phyloP scores from a whole-genome alignment of 768 basidiomycete species.

The Pisolithus microcarpus region DNA sequence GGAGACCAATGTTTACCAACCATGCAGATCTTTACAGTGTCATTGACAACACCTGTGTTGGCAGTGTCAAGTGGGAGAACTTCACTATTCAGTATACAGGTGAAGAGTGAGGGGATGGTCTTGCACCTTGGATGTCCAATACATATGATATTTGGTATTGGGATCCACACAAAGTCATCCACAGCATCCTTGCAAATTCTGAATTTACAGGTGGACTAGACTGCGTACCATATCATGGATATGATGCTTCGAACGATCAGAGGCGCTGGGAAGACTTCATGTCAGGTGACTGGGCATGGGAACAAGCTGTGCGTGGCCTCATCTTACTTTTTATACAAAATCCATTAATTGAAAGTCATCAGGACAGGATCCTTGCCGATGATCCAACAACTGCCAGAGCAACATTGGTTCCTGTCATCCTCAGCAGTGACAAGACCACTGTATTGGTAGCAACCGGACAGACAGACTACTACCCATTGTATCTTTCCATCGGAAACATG shows the following conservation, averaged over 20 bases:
- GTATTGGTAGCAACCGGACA: constrained; percentile 6
- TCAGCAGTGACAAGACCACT: constrained; percentile 5
- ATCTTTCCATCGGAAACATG: constrained; percentile 7
- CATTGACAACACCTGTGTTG: too few relatives aligned
- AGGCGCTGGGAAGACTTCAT: constrained; percentile 7
- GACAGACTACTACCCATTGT: constrained; percentile 6
- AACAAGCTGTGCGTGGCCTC: constrained; percentile 8
- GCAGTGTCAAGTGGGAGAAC: too few relatives aligned
- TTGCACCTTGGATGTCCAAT: too few relatives aligned
- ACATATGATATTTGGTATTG: too few relatives aligned
- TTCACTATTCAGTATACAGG: too few relatives aligned
- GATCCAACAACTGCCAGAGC: constrained; percentile 20
- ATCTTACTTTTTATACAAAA: too few relatives aligned
- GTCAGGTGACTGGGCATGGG: constrained; percentile 12
- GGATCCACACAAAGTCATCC: too few relatives aligned
- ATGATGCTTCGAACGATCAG: not conserved
- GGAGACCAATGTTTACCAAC: too few relatives aligned
- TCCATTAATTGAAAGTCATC: not conserved
- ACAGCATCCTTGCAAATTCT: constrained; percentile 11
- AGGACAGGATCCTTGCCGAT: constrained; percentile 6
- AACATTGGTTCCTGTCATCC: constrained; percentile 5
- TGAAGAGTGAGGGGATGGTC: too few relatives aligned
- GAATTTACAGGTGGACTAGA: constrained; percentile 17
- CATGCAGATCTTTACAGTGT: too few relatives aligned
- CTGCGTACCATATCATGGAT: constrained; percentile 9